Evolutionary conservation across 495 filamentous ascomycete species (phyloP).

Genomic region (Penicillium tannophilum): DNA sequence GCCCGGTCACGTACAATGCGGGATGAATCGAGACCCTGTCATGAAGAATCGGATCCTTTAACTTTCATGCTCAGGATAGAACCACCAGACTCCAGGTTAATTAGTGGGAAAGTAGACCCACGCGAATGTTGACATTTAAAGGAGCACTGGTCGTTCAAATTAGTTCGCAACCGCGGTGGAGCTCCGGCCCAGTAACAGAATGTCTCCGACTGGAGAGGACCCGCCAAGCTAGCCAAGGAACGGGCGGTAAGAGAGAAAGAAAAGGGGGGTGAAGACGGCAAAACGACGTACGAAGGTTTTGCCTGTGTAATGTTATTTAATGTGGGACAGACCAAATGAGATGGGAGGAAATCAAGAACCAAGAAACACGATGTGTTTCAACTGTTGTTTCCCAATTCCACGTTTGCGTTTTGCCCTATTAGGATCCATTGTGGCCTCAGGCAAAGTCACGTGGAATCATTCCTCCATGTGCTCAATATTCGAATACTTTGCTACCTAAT

Average conservation of each 20-base stretch:
- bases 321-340: neutral
- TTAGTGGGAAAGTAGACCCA: slow-evolving; percentile 7
- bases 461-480: neutral
- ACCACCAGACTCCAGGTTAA: neutral
- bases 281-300: neutral
- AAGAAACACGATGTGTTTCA: neutral
- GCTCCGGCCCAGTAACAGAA: slow-evolving; percentile 29
- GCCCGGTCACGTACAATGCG: slow-evolving; percentile 21
- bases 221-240: slow-evolving; percentile 31
- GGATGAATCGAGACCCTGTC: slow-evolving; percentile 22
- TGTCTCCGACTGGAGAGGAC: slow-evolving; percentile 31
- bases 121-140: slow-evolving; percentile 30
- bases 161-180: slow-evolving; percentile 36
- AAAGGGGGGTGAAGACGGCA: slow-evolving; percentile 12
- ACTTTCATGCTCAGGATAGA: slow-evolving; percentile 18
- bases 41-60: slow-evolving; percentile 4
- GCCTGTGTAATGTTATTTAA: neutral
- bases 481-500: no score
- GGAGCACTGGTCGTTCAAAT: slow-evolving; percentile 29
- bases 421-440: neutral
- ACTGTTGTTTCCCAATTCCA: neutral
- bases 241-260: slow-evolving; percentile 19
- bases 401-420: neutral
- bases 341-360: neutral
- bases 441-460: neutral